Conservation (phyloP, 495 filamentous ascomycete species). For the Corynascus novoguineensis region DNA sequence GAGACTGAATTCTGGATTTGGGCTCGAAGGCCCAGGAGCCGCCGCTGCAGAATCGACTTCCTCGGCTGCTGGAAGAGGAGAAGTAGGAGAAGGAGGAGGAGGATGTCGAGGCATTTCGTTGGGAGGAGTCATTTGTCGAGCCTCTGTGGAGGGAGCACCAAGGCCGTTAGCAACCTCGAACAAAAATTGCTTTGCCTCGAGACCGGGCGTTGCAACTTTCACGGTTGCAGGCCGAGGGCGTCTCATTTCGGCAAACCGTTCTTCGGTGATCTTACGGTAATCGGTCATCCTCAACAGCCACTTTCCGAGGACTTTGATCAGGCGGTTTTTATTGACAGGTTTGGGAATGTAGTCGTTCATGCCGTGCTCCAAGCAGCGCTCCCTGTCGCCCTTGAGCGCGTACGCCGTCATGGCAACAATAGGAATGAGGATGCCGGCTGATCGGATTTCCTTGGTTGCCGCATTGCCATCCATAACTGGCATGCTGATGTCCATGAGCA, state of each 20-base stretch:
- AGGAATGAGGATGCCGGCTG: conserved; percentile 41
- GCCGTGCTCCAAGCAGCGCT: conserved; percentile 52
- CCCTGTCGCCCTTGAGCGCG: conserved; percentile 55
- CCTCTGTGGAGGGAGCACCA: not conserved
- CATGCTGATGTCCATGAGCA: conserved; percentile 54
- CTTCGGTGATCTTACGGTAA: conserved; percentile 10
- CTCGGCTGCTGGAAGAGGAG: too few relatives aligned
- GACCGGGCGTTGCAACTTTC: not conserved
- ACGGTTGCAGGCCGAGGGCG: not conserved
- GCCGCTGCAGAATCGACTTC: too few relatives aligned
- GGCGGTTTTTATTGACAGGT: conserved; percentile 45
- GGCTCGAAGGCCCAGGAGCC: too few relatives aligned
- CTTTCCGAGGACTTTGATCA: conserved; percentile 11
- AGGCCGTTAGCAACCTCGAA: not conserved
- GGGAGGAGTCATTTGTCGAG: not conserved
- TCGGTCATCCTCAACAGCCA: conserved; percentile 5
- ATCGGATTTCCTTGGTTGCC: conserved; percentile 36
- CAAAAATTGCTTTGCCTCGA: not conserved
- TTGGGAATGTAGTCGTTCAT: conserved; percentile 62
- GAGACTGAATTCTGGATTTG: too few relatives aligned
- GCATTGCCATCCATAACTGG: conserved; percentile 43
- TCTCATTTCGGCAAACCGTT: not conserved
- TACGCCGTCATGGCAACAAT: conserved; percentile 63
- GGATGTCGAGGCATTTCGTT: not conserved
- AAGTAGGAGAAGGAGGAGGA: not conserved